Percentiles rank a stretch among this genome's conserved stretches.
phyloP scores from a whole-genome alignment of 768 basidiomycete species.

The Amylocystis lapponica region DNA sequence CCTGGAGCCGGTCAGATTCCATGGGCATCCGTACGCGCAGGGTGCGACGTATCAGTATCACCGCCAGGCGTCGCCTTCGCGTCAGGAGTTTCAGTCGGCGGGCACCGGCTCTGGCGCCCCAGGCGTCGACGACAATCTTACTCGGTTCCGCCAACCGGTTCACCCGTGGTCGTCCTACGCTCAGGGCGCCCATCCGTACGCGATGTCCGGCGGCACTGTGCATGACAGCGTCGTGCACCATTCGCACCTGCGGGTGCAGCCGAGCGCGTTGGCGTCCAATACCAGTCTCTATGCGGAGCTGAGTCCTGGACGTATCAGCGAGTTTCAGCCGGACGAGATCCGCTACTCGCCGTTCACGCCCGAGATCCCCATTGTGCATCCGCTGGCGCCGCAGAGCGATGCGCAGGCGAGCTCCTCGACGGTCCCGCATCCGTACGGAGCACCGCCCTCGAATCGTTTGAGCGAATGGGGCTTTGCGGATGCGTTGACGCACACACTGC shows the following conservation, averaged over 20 bases:
- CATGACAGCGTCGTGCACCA: not conserved
- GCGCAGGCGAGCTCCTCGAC: not conserved
- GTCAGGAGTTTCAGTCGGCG: not conserved
- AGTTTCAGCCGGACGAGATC: constrained; percentile 24
- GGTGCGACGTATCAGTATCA: constrained; percentile 14
- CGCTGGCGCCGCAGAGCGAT: not conserved
- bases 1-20: constrained; percentile 18
- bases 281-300: constrained; percentile 24
- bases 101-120: not conserved
- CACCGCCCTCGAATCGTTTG: constrained; percentile 34
- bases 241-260: not conserved
- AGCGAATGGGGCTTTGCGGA: constrained; percentile 54
- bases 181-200: constrained; percentile 18
- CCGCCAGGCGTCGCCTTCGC: no score
- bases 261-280: no score
- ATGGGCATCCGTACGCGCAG: constrained; percentile 34
- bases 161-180: constrained; percentile 22
- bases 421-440: constrained; percentile 16
- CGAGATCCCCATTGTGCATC: constrained; percentile 5
- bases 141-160: constrained; percentile 18
- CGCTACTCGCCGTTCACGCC: constrained; percentile 25
- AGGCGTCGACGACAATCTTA: constrained; percentile 8
- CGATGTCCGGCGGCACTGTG: constrained; percentile 2
- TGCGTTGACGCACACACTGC: constrained; percentile 46
- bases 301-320: constrained; percentile 22